Evolutionary conservation across 805 yeast species (phyloP).

Genomic region (Kurtzmaniella cleridarum): DNA sequence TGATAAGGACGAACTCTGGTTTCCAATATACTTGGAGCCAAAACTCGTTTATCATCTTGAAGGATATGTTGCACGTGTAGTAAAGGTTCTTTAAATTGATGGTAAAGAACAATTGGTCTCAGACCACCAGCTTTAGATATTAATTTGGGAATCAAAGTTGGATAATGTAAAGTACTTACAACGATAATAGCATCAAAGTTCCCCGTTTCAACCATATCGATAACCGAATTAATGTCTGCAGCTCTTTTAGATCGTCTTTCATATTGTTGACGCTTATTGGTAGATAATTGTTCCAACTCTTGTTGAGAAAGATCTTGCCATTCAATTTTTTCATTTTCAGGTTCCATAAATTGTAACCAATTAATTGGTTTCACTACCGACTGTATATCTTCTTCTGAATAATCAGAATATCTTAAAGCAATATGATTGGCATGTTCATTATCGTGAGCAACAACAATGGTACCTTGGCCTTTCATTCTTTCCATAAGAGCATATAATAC

Average conservation of each 20-base stretch:
- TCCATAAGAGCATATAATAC: constrained; percentile 81
- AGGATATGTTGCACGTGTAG: constrained; percentile 70
- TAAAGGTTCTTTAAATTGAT: constrained; percentile 74
- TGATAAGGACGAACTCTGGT: constrained; percentile 83
- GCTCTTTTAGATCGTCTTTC: constrained; percentile 59
- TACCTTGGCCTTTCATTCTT: constrained; percentile 76
- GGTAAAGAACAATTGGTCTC: constrained; percentile 78
- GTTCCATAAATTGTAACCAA: constrained; percentile 77
- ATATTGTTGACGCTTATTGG: constrained; percentile 61
- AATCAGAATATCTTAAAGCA: constrained; percentile 62
- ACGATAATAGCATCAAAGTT: constrained; percentile 73
- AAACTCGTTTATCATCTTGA: constrained; percentile 58
- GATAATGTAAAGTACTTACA: constrained; percentile 67
- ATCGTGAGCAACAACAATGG: constrained; percentile 75
- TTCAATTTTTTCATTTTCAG: constrained; percentile 52
- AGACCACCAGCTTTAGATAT: constrained; percentile 74
- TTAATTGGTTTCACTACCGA: constrained; percentile 64
- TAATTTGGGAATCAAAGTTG: constrained; percentile 56
- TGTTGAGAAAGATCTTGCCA: constrained; percentile 45
- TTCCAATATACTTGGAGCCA: constrained; percentile 81
- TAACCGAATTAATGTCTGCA: constrained; percentile 41
- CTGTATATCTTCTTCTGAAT: constrained; percentile 45
- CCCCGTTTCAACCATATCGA: constrained; percentile 44
- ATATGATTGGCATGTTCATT: constrained; percentile 87
- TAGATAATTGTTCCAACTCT: constrained; percentile 50